phyloP scores from a whole-genome alignment of 2,329 filamentous ascomycete genomes.

The Metarhizium sp. region DNA sequence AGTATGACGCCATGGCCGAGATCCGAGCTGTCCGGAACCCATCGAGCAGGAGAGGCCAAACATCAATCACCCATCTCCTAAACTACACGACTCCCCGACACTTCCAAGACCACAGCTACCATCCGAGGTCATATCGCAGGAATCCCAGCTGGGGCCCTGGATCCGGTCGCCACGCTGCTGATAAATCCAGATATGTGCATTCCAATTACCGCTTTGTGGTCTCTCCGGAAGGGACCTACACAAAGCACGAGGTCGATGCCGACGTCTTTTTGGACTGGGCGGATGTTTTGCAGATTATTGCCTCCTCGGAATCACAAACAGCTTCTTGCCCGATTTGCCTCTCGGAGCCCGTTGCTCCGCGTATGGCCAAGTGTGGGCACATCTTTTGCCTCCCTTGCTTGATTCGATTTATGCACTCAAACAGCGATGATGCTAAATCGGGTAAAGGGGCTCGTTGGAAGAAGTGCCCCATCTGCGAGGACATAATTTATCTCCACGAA shows the following conservation, averaged over 20 bases:
- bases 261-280: constrained; percentile 88
- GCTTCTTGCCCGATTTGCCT: constrained; percentile 92
- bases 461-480: constrained; percentile 94
- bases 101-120: constrained; percentile 45
- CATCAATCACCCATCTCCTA: constrained; percentile 93
- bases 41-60: constrained; percentile 77
- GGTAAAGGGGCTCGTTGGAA: constrained; percentile 75
- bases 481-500: constrained; percentile 86
- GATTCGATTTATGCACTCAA: constrained; percentile 90
- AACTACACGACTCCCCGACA: constrained; percentile 78
- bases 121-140: constrained; percentile 51
- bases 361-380: constrained; percentile 95
- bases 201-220: constrained; percentile 98
- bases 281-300: constrained; percentile 82
- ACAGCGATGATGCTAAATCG: constrained; percentile 58
- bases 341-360: constrained; percentile 81
- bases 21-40: constrained; percentile 50
- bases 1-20: constrained; percentile 85
- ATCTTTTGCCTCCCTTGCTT: constrained; percentile 93
- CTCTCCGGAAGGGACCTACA: constrained; percentile 70
- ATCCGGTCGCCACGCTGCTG: constrained; percentile 79
- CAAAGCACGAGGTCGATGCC: constrained; percentile 71
- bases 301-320: constrained; percentile 78
- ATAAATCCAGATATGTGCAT: constrained; percentile 86
- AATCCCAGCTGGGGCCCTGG: constrained; percentile 77